Conservation (phyloP, 345 rosid genomes). For the Eucalyptus pumila region DNA sequence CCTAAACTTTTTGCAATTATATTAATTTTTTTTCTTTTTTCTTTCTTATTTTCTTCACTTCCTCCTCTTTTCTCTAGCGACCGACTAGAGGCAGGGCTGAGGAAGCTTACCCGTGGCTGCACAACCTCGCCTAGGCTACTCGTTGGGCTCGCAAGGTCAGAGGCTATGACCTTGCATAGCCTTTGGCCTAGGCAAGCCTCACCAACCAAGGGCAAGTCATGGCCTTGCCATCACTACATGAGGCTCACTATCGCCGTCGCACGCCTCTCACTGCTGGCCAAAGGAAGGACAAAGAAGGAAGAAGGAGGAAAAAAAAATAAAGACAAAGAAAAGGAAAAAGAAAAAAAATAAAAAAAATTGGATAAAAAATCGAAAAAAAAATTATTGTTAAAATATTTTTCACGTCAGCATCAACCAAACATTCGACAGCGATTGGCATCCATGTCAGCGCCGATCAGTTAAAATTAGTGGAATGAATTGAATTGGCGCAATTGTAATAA, state of each 20-base stretch:
- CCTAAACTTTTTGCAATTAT: fast-evolving
- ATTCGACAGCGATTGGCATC: fast-evolving
- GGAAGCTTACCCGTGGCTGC: fast-evolving
- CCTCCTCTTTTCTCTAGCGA: too few species aligned
- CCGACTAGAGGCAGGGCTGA: fast-evolving
- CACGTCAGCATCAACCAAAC: fast-evolving
- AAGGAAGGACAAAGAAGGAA: too few species aligned
- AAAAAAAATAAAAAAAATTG: fast-evolving
- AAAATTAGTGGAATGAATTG: fast-evolving
- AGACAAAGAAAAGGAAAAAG: too few species aligned
- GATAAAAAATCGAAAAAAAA: too few species aligned
- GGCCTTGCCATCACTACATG: too few species aligned
- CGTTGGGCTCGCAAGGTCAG: fast-evolving
- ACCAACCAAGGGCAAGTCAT: too few species aligned
- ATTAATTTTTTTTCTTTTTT: too few species aligned
- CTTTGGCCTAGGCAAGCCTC: too few species aligned
- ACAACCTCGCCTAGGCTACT: fast-evolving
- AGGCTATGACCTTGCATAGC: too few species aligned
- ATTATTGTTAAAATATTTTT: too few species aligned
- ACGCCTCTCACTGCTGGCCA: fast-evolving
- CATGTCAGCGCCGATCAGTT: fast-evolving
- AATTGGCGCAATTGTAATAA: fast-evolving
- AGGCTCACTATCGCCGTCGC: fast-evolving
- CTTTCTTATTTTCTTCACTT: too few species aligned
- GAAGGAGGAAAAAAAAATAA: too few species aligned